Percentiles rank a stretch among this genome's conserved stretches.
These are phyloP conservation scores for Suillus subalutaceus DNA, from an alignment of 768 basidiomycete species.

Conservation along the genomic window DNA sequence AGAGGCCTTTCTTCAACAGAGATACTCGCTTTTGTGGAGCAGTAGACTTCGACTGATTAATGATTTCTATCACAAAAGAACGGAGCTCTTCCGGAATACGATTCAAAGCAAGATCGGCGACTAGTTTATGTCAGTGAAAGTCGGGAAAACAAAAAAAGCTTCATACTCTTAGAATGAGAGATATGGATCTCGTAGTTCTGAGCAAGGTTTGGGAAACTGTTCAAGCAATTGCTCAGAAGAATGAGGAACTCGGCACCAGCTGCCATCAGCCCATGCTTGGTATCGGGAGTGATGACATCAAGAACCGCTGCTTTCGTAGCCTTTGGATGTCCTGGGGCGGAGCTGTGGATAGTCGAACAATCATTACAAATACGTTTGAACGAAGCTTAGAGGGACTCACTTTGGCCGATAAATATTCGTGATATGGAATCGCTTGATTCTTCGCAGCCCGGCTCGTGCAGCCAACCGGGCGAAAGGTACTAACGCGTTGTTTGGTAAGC, in stretches of 20 bases:
- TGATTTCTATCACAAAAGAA: conserved; percentile 60
- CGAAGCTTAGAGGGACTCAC: conserved; percentile 40
- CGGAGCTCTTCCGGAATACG: conserved; percentile 63
- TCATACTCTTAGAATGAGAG: conserved; percentile 76
- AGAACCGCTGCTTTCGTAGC: conserved; percentile 75
- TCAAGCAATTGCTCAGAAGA: conserved; percentile 65
- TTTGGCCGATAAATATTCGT: conserved; percentile 71
- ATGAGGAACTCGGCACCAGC: conserved; percentile 77
- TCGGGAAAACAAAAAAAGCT: neutral
- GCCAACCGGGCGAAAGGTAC: conserved; percentile 83
- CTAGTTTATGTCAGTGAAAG: conserved; percentile 39
- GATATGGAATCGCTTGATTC: conserved; percentile 86
- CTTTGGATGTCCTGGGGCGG: conserved; percentile 73
- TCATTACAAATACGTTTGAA: conserved; percentile 9
- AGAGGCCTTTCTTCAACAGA: conserved; percentile 69
- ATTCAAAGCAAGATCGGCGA: conserved; percentile 64
- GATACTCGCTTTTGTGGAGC: conserved; percentile 69
- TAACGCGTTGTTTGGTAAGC: conserved; percentile 71
- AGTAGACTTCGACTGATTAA: conserved; percentile 66
- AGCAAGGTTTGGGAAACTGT: conserved; percentile 70
- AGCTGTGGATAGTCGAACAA: conserved; percentile 37
- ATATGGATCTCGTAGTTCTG: conserved; percentile 75
- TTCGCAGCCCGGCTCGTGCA: conserved; percentile 60
- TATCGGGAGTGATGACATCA: conserved; percentile 82
- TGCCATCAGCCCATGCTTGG: conserved; percentile 62